Conservation (phyloP, 345 rosid species). For the Gossypium longicalyx region DNA sequence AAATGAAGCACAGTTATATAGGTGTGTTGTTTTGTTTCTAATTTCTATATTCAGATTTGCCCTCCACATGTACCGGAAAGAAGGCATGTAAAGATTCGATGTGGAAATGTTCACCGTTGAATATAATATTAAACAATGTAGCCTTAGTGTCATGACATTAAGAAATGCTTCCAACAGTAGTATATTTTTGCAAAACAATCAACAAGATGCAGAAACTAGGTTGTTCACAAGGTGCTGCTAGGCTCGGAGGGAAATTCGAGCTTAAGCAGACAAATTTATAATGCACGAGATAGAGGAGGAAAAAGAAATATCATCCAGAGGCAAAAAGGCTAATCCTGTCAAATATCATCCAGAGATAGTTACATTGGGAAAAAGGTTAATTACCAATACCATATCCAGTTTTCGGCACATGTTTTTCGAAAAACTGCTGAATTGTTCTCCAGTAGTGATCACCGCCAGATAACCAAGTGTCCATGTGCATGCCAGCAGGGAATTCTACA, state of each 20-base stretch:
- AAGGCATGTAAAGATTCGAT: not conserved
- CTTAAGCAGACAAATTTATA: not conserved
- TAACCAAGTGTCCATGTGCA: constrained; percentile 99
- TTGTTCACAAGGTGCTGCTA: not conserved
- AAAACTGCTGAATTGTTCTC: constrained; percentile 56
- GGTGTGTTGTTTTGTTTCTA: not conserved
- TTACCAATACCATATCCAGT: constrained; percentile 36
- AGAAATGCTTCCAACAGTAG: not conserved
- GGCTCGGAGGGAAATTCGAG: not conserved
- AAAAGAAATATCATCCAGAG: not conserved
- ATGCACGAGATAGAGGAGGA: not conserved
- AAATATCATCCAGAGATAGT: not conserved
- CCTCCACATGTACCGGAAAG: not conserved
- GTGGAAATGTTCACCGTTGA: not conserved
- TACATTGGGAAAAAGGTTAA: constrained; percentile 15
- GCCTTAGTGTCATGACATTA: not conserved
- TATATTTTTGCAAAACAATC: not conserved
- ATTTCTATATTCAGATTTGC: not conserved
- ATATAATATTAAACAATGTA: not conserved
- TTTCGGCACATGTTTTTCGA: constrained; percentile 49
- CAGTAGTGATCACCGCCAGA: constrained; percentile 89
- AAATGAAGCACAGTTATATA: not conserved
- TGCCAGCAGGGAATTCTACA: constrained; percentile 85
- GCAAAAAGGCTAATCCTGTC: not conserved
- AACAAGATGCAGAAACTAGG: constrained; percentile 1